phyloP scores from a whole-genome alignment of 2,329 filamentous ascomycete genomes.

The Alternaria brassicicola region DNA sequence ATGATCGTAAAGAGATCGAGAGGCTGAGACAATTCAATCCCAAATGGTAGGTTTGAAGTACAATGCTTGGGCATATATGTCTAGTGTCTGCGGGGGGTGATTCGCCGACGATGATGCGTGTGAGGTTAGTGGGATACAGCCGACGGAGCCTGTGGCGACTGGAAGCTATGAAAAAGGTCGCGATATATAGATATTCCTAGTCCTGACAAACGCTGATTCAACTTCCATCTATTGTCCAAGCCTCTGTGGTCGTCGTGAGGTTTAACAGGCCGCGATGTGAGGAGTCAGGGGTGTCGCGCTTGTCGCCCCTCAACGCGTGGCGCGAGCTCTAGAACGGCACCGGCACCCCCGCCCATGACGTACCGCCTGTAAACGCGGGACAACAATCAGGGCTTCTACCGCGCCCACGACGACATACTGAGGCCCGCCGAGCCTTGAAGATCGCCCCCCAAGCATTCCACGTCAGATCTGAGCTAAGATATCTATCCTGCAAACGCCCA shows the following conservation, averaged over 20 bases:
- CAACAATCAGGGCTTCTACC: constrained; percentile 27
- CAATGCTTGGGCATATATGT: neutral
- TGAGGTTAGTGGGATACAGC: neutral
- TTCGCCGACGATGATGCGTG: neutral
- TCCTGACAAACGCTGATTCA: neutral
- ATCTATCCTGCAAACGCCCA: neutral
- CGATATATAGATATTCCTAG: neutral
- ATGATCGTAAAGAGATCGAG: neutral
- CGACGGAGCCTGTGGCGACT: neutral
- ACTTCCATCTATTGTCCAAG: neutral
- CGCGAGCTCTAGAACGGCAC: constrained; percentile 14
- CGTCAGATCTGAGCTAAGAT: constrained; percentile 3
- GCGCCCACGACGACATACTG: constrained; percentile 32
- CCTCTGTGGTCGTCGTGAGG: neutral
- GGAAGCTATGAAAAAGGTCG: neutral
- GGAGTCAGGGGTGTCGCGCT: neutral
- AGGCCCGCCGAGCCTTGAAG: constrained; percentile 23
- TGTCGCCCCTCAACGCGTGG: constrained; percentile 12
- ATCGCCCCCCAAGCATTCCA: constrained; percentile 16
- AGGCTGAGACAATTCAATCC: neutral
- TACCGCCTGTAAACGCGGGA: constrained; percentile 23
- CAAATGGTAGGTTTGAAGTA: neutral
- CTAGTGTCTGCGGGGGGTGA: neutral
- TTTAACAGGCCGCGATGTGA: neutral
- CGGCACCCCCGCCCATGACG: constrained; percentile 39